Percentiles rank a stretch among this genome's conserved stretches.
Evolutionary conservation across 345 rosid genomes (phyloP).

Genomic region (Arabis alpina): DNA sequence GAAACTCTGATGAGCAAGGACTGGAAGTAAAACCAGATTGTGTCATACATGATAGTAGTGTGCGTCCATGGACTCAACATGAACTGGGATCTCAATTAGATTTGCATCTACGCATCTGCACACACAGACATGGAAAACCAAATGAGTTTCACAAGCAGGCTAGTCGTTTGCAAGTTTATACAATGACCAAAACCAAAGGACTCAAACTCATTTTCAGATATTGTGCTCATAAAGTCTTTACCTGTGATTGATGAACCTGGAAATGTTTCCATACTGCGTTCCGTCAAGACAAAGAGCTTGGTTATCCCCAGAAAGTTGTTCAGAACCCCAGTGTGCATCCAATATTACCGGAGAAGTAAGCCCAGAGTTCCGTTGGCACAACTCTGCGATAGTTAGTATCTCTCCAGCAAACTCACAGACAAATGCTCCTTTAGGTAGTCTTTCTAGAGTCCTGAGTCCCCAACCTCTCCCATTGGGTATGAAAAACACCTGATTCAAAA

Average conservation of each 20-base stretch:
- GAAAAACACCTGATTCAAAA: constrained; percentile 60
- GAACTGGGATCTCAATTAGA: constrained; percentile 86
- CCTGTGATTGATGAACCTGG: constrained; percentile 95
- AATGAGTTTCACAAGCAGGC: constrained; percentile 13
- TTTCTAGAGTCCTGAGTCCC: constrained; percentile 76
- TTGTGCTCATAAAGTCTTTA: constrained; percentile 29
- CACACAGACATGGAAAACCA: constrained; percentile 5
- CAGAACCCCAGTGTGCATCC: constrained; percentile 89
- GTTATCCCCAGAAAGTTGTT: constrained; percentile 52
- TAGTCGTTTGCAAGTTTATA: constrained; percentile 13
- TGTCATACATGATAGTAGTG: constrained; percentile 80
- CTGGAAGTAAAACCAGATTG: constrained; percentile 21
- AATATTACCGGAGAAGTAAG: constrained; percentile 63
- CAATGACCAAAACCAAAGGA: constrained; percentile 12
- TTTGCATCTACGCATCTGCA: constrained; percentile 80
- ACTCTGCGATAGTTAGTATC: constrained; percentile 71
- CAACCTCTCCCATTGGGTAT: constrained; percentile 78
- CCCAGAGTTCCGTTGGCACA: constrained; percentile 54
- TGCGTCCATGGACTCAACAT: constrained; percentile 73
- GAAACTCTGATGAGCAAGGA: constrained; percentile 12
- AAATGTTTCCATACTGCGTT: constrained; percentile 72
- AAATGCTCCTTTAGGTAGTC: constrained; percentile 78
- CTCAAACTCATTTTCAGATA: not conserved
- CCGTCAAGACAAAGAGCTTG: constrained; percentile 91
- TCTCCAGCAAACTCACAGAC: constrained; percentile 90